A percentile compares a stretch with the other conserved stretches of the same genome.
Conservation (phyloP, 179 eudicot genomes). For the Spinacia oleracea region DNA sequence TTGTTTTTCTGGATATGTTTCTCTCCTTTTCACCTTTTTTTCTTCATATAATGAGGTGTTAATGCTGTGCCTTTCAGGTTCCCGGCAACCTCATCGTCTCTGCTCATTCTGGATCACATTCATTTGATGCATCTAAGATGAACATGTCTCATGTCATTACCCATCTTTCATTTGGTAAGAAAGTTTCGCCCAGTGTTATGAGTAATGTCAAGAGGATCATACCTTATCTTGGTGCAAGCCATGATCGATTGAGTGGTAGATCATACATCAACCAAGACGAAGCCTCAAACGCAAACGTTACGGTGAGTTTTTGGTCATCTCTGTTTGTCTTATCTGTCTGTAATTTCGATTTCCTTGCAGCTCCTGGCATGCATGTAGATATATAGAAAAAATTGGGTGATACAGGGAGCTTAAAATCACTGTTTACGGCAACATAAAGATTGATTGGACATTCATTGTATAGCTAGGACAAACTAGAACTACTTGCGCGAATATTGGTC, state of each 20-base stretch:
- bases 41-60: constrained; percentile 14
- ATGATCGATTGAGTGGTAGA: constrained; percentile 65
- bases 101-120: constrained; percentile 89
- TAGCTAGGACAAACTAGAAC: neutral
- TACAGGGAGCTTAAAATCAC: neutral
- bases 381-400: neutral
- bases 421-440: neutral
- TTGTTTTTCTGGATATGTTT: neutral
- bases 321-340: constrained; percentile 2
- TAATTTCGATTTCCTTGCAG: neutral
- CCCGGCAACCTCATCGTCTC: constrained; percentile 91
- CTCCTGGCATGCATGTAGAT: neutral
- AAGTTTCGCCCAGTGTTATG: constrained; percentile 53
- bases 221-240: constrained; percentile 80
- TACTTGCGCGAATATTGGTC: neutral
- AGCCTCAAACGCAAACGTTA: constrained; percentile 67
- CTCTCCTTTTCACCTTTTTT: neutral
- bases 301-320: constrained; percentile 54
- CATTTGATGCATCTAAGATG: constrained; percentile 93
- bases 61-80: constrained; percentile 57
- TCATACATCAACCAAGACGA: constrained; percentile 58
- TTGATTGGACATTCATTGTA: neutral
- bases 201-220: constrained; percentile 63
- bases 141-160: constrained; percentile 83
- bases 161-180: constrained; percentile 80